These are phyloP conservation scores for Ephemerocybe angulata DNA, from an alignment of 768 basidiomycete species.

Conservation along the genomic window DNA sequence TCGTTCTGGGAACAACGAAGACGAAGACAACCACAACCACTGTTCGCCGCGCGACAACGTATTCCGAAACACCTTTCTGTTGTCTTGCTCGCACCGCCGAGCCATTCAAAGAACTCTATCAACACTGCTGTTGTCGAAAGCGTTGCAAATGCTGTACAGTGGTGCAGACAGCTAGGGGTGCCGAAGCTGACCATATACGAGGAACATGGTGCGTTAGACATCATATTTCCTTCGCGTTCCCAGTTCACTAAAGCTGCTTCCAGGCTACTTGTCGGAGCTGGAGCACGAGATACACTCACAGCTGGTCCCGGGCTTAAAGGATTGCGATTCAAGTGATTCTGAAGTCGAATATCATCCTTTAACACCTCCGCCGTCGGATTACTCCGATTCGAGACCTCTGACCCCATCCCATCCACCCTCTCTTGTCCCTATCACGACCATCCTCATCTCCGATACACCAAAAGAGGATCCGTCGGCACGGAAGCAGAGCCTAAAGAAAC, in stretches of 20 bases:
- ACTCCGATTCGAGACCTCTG: conserved; percentile 59
- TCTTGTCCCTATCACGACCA: conserved; percentile 16
- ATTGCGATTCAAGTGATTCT: conserved; percentile 37
- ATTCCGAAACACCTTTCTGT: conserved; percentile 66
- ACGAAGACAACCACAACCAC: conserved; percentile 40
- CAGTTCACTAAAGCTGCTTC: not conserved
- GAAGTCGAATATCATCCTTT: conserved; percentile 62
- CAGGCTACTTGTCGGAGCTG: conserved; percentile 41
- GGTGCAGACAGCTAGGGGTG: conserved; percentile 65
- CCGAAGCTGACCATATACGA: conserved; percentile 69
- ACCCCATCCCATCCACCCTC: conserved; percentile 41
- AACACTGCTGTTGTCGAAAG: conserved; percentile 49
- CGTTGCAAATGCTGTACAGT: conserved; percentile 48
- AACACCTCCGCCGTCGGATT: conserved; percentile 77
- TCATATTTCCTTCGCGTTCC: not conserved
- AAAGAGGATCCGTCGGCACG: not conserved
- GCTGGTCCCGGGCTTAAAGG: conserved; percentile 13
- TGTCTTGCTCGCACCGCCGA: conserved; percentile 48
- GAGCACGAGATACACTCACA: conserved; percentile 39
- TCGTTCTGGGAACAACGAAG: conserved; percentile 39
- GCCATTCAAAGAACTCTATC: conserved; percentile 29
- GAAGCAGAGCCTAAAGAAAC: not conserved
- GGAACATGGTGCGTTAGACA: conserved; percentile 52
- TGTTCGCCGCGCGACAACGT: conserved; percentile 51
- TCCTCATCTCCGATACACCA: conserved; percentile 13